Percentiles rank a stretch among this genome's conserved stretches.
Evolutionary conservation across 345 rosid genomes (phyloP).

Genomic region (Turritis glabra): DNA sequence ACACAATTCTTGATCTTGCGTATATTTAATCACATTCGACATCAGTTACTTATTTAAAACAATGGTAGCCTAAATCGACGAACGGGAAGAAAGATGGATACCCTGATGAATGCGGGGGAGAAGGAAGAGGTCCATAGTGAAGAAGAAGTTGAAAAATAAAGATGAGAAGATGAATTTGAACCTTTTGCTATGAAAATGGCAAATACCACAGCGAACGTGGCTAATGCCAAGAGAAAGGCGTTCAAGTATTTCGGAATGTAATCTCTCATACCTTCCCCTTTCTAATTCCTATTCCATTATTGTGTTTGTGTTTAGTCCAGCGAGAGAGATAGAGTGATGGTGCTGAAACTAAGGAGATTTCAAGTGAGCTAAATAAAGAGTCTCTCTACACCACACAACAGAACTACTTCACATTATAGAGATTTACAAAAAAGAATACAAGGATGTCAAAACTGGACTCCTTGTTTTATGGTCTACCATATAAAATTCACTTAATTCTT

Average conservation of each 20-base stretch:
- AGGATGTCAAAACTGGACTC: not conserved
- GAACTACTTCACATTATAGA: not conserved
- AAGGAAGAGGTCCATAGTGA: slow-evolving; percentile 37
- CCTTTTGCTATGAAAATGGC: slow-evolving; percentile 34
- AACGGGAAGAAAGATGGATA: not conserved
- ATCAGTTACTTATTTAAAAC: not conserved
- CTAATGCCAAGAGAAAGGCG: slow-evolving; percentile 36
- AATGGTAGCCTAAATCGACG: not conserved
- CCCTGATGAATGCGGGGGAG: slow-evolving; percentile 27
- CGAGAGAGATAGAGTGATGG: not conserved
- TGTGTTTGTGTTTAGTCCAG: not conserved
- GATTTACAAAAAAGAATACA: not conserved
- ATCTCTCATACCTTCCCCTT: slow-evolving; percentile 26
- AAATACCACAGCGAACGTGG: slow-evolving; percentile 28
- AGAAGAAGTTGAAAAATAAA: slow-evolving; percentile 36
- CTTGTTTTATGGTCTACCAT: slow-evolving; percentile 14
- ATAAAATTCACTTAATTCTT: no score
- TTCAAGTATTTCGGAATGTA: slow-evolving; percentile 37
- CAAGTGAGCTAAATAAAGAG: slow-evolving; percentile 15
- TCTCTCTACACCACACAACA: slow-evolving; percentile 2
- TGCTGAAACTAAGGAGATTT: slow-evolving; percentile 28
- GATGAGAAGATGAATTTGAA: slow-evolving; percentile 29
- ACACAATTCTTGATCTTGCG: not conserved
- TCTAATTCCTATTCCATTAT: not conserved
- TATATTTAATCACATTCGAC: not conserved